These are phyloP conservation scores for Aspergillus sp. DNA, from an alignment of 2,329 filamentous ascomycete genomes.

Conservation along the genomic window DNA sequence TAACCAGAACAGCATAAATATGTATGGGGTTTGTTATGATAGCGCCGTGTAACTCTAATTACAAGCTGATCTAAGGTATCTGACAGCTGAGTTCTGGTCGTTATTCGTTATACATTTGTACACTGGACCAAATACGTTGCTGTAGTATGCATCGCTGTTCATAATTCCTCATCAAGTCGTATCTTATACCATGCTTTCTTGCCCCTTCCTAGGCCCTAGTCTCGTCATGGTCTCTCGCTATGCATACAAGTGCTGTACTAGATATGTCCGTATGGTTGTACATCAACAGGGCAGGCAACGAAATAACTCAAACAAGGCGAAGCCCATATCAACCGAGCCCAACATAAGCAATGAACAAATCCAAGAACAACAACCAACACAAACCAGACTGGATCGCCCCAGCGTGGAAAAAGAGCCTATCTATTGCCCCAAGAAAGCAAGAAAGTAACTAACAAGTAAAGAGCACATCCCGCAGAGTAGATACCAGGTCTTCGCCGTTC, in stretches of 20 bases:
- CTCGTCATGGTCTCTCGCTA: not conserved
- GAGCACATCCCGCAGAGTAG: not conserved
- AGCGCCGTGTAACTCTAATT: too few relatives aligned
- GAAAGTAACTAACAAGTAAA: not conserved
- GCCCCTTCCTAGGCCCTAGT: not conserved
- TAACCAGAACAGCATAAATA: too few relatives aligned
- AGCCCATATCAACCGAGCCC: not conserved
- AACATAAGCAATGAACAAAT: not conserved
- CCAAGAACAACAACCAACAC: not conserved
- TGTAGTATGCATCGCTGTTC: not conserved
- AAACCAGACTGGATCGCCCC: not conserved
- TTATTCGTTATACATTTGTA: too few relatives aligned
- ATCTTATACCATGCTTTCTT: not conserved
- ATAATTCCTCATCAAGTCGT: constrained; percentile 17
- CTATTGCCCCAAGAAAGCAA: not conserved
- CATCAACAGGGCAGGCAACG: not conserved
- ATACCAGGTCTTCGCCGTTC: not conserved
- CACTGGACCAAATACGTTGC: too few relatives aligned
- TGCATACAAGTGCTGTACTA: not conserved
- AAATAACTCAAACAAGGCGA: constrained; percentile 1
- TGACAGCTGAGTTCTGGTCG: too few relatives aligned
- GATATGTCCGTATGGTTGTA: constrained; percentile 2
- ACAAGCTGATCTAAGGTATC: too few relatives aligned
- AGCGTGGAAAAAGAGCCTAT: not conserved
- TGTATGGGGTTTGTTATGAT: too few relatives aligned